These are phyloP conservation scores for Rhazya stricta DNA, from an alignment of 257 asterid genomes.

Conservation along the genomic window DNA sequence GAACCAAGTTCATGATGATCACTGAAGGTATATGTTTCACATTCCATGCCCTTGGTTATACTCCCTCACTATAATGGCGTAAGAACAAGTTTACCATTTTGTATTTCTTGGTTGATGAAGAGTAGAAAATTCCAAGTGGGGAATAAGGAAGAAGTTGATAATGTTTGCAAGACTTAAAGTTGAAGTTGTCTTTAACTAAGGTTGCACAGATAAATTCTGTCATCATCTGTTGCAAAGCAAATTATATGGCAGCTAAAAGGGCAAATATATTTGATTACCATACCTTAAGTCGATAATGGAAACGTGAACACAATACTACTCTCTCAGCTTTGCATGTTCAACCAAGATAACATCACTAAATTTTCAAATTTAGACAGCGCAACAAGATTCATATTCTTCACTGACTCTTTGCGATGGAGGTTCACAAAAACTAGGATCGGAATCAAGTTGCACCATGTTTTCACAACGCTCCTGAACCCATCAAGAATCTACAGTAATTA, in stretches of 20 bases:
- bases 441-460: not conserved
- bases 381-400: not conserved
- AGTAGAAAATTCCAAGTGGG: not conserved
- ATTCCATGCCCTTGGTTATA: not conserved
- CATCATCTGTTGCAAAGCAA: not conserved
- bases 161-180: not conserved
- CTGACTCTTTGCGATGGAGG: not conserved
- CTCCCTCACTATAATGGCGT: not conserved
- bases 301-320: too few relatives aligned
- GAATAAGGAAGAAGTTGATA: not conserved
- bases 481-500: too few relatives aligned
- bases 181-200: not conserved
- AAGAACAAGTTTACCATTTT: not conserved
- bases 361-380: not conserved
- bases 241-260: not conserved
- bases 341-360: not conserved
- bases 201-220: not conserved
- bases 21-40: not conserved
- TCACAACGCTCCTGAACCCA: not conserved
- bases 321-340: not conserved
- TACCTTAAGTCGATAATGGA: too few relatives aligned
- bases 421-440: not conserved
- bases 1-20: not conserved
- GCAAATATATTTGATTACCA: not conserved
- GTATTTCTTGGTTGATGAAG: not conserved